Conservation (phyloP, 441 rosid genomes). For the Croton setiger region DNA sequence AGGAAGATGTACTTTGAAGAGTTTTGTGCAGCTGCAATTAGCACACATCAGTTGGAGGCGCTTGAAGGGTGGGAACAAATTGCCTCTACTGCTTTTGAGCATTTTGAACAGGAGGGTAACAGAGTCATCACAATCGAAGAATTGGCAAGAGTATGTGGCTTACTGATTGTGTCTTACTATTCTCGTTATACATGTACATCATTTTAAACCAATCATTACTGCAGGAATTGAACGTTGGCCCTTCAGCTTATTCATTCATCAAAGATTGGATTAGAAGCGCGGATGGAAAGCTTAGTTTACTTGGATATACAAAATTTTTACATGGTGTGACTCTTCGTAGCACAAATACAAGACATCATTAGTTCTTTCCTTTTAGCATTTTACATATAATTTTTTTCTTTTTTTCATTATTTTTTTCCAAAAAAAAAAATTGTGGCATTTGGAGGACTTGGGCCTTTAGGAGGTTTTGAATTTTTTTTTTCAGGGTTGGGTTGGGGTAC, state of each 20-base stretch:
- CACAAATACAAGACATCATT: constrained; percentile 76
- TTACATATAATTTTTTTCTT: constrained; percentile 24
- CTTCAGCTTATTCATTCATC: constrained; percentile 63
- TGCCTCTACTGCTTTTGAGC: constrained; percentile 64
- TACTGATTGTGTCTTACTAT: neutral
- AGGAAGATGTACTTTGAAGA: constrained; percentile 88
- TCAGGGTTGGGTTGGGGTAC: constrained; percentile 43
- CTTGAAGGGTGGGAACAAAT: constrained; percentile 86
- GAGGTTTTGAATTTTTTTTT: neutral
- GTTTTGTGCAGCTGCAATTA: constrained; percentile 87
- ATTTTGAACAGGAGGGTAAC: constrained; percentile 84
- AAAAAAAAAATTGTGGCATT: constrained; percentile 21
- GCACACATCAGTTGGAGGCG: constrained; percentile 81
- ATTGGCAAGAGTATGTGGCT: constrained; percentile 63
- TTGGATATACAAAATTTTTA: constrained; percentile 87
- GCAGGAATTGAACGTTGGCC: constrained; percentile 88
- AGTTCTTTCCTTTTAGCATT: constrained; percentile 27
- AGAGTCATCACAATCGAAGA: constrained; percentile 76
- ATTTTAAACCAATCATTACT: constrained; percentile 7
- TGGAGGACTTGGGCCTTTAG: constrained; percentile 13
- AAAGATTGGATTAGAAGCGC: constrained; percentile 75
- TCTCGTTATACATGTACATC: neutral
- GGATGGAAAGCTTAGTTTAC: constrained; percentile 81
- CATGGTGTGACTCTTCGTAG: constrained; percentile 93
- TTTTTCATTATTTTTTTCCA: neutral